These are phyloP conservation scores for Colletotrichum godetiae DNA, from an alignment of 2,329 filamentous ascomycete species.

Conservation along the genomic window DNA sequence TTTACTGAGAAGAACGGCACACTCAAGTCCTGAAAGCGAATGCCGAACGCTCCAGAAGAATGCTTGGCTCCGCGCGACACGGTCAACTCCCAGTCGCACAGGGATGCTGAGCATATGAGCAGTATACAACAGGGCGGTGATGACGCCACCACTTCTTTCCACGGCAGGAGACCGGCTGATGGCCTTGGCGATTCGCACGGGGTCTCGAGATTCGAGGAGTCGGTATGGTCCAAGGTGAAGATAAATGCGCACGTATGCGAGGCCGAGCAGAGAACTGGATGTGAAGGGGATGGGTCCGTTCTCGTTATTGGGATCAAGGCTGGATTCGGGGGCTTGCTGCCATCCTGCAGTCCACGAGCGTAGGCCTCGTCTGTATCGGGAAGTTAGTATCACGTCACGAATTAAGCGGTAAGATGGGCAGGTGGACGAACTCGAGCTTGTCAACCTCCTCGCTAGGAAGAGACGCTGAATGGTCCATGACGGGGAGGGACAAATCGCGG, in stretches of 20 bases:
- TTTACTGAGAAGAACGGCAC: constrained; percentile 64
- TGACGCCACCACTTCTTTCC: constrained; percentile 58
- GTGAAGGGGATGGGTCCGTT: constrained; percentile 55
- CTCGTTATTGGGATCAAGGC: constrained; percentile 52
- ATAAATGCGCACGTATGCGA: constrained; percentile 59
- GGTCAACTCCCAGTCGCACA: constrained; percentile 64
- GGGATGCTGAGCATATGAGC: constrained; percentile 67
- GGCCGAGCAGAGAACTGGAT: constrained; percentile 56
- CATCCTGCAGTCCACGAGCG: constrained; percentile 52
- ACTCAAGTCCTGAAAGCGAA: constrained; percentile 64
- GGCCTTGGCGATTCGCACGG: constrained; percentile 51
- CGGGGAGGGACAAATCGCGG: constrained; percentile 48
- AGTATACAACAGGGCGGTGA: constrained; percentile 62
- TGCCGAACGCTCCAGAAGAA: constrained; percentile 70
- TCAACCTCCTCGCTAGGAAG: constrained; percentile 49
- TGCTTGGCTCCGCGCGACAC: constrained; percentile 64
- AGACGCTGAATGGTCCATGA: constrained; percentile 45
- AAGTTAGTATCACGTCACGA: background rate
- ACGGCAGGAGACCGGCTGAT: constrained; percentile 52
- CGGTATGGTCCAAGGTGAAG: constrained; percentile 57
- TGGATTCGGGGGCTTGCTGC: constrained; percentile 52
- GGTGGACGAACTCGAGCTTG: constrained; percentile 46
- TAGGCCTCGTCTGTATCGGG: constrained; percentile 43
- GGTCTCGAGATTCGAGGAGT: constrained; percentile 56
- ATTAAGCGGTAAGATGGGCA: background rate